Evolutionary conservation across 495 filamentous ascomycete species (phyloP), one percentile per base, ranked within the genome.

Genomic region (Talaromyces wortmannii): DNA sequence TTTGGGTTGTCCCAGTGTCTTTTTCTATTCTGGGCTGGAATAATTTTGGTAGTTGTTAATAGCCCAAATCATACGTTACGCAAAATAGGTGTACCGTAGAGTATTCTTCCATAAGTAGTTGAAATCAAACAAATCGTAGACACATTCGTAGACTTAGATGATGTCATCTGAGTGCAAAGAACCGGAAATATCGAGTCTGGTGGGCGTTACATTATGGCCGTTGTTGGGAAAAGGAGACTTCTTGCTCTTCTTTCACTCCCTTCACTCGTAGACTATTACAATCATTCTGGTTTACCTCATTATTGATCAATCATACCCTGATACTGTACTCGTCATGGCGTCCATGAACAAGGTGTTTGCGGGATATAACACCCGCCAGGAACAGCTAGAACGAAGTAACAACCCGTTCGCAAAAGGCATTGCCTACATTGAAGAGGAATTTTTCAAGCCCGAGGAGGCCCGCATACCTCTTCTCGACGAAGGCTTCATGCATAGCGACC

Each of bases 401-500:
- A 67, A 70, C 51, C 67, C 67, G 5, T 67, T 60, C 47, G 58
- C 67, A 4, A 57, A 63, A 12, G 70, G 70, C 33, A 55, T 74
- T 16, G 71, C 67, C 52, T 74, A 64, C 64, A 55, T 72, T 2
- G 66, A 65, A 23, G 69, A 66, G 0, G 55, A 66, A 42, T 46
- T 66, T 23, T 50, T 63, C 2, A 66, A 64, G 3, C 62, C 72
- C 10, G 31, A 52, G 31, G 55, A 71, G 48, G 71, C 71, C 0
- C 69, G 64, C 45, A 72, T 74, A 18, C 71, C 71, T 0, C 57
- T 74, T 4, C 54, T 71, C 1, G 71, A 74, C 56, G 63, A 74
- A 59, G 71, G 71, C 42, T 74, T 74, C 55, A 58, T 72, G 52
- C 71, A 70, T 57, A 66, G 71, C 60, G 71, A 74, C 31, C 55